phyloP scores from a whole-genome alignment of 768 basidiomycete species.

The Tylopilus felleus region DNA sequence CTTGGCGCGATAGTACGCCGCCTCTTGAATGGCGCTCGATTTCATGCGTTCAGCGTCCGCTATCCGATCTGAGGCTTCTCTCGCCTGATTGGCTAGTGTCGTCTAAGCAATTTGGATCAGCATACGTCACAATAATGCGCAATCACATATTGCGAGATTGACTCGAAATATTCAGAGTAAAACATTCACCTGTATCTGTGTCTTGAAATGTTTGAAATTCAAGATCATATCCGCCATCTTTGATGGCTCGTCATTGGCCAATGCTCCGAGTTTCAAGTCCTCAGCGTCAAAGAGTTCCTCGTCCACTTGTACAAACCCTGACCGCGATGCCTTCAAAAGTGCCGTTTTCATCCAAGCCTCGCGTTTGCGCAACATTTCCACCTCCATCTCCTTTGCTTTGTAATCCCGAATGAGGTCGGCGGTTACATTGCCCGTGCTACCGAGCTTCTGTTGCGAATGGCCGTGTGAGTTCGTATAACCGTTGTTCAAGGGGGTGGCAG shows the following conservation, averaged over 20 bases:
- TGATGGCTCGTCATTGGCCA: slow-evolving; percentile 41
- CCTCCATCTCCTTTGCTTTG: slow-evolving; percentile 77
- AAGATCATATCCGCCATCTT: slow-evolving; percentile 68
- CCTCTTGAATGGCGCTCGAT: slow-evolving; percentile 82
- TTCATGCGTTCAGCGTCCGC: slow-evolving; percentile 77
- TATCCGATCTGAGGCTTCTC: slow-evolving; percentile 70
- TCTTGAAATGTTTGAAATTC: slow-evolving; percentile 84
- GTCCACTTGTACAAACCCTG: slow-evolving; percentile 71
- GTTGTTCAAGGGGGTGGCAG: slow-evolving; percentile 47
- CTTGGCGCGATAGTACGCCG: slow-evolving; percentile 94
- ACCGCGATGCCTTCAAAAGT: slow-evolving; percentile 65
- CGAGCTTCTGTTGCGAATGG: slow-evolving; percentile 31
- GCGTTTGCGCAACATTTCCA: slow-evolving; percentile 72
- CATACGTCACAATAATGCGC: background rate
- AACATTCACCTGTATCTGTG: slow-evolving; percentile 73
- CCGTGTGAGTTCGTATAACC: slow-evolving; percentile 45
- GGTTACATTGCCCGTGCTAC: slow-evolving; percentile 66
- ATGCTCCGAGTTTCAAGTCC: slow-evolving; percentile 33
- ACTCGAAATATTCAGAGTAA: background rate
- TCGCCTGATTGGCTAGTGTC: slow-evolving; percentile 72
- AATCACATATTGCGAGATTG: background rate
- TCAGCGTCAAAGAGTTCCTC: slow-evolving; percentile 45
- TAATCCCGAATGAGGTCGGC: slow-evolving; percentile 77
- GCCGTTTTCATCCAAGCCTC: slow-evolving; percentile 86
- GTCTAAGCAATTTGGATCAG: slow-evolving; percentile 42